Percentiles rank a stretch among this genome's conserved stretches.
Conservation (phyloP, 1,284 basidiomycete genomes). For the Malassezia yamatoensis region DNA sequence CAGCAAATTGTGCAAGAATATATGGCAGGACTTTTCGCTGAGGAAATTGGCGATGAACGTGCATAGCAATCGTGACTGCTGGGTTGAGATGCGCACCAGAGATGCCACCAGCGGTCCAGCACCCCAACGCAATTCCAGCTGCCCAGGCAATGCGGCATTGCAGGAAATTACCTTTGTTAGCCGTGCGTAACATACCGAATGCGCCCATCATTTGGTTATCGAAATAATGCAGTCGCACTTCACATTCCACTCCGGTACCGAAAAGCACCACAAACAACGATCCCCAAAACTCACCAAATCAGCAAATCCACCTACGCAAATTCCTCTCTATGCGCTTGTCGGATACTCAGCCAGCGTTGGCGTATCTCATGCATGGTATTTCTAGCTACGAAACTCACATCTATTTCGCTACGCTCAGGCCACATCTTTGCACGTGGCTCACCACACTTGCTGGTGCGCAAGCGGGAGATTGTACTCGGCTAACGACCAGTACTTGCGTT, state of each 20-base stretch:
- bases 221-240: constrained; percentile 25
- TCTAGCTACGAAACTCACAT: no score
- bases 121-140: constrained; percentile 32
- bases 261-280: constrained; percentile 37
- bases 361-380: background rate
- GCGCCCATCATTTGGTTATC: constrained; percentile 15
- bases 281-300: constrained; percentile 24
- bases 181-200: constrained; percentile 5
- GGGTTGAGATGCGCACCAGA: constrained; percentile 31
- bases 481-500: constrained; percentile 37
- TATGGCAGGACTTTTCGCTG: constrained; percentile 67
- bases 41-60: constrained; percentile 63
- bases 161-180: constrained; percentile 26
- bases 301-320: constrained; percentile 3
- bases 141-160: constrained; percentile 34
- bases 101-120: constrained; percentile 30
- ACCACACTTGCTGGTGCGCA: constrained; percentile 15
- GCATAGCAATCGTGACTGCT: constrained; percentile 56
- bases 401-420: background rate
- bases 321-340: background rate
- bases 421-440: background rate
- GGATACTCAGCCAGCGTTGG: background rate
- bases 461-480: constrained; percentile 28
- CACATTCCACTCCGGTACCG: constrained; percentile 38
- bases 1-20: constrained; percentile 62